Conservation (phyloP, 106 monocot species). For the Dactylorhiza incarnata region DNA sequence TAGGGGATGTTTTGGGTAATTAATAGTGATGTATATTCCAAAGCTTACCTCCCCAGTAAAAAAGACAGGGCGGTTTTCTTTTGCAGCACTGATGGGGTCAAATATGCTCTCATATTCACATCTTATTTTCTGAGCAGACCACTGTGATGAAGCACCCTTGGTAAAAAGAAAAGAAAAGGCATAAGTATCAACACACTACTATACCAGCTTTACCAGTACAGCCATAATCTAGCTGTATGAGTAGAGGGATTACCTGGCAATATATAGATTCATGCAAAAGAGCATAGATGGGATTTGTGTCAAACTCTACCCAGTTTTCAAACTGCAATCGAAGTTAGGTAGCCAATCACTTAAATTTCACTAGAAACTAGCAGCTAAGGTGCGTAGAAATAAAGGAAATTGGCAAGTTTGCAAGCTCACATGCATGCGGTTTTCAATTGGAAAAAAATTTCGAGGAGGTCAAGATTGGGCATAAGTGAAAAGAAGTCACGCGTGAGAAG, state of each 20-base stretch:
- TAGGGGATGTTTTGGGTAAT: not conserved
- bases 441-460: not conserved
- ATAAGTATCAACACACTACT: not conserved
- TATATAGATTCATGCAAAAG: conserved; percentile 91
- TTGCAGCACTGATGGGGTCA: conserved; percentile 66
- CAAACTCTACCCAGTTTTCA: conserved; percentile 83
- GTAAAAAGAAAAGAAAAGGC: not conserved
- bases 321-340: conserved; percentile 42
- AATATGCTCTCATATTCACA: conserved; percentile 51
- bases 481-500: not conserved
- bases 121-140: conserved; percentile 86
- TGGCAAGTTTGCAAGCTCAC: not conserved
- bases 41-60: conserved; percentile 89
- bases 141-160: conserved; percentile 78
- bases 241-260: conserved; percentile 51
- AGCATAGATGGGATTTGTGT: conserved; percentile 92
- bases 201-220: not conserved
- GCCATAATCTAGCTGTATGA: not conserved
- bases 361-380: not conserved
- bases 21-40: not conserved
- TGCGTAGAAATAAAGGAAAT: not conserved
- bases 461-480: not conserved
- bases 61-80: conserved; percentile 71
- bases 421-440: not conserved
- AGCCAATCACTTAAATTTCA: conserved; percentile 1